These are phyloP conservation scores for Cadophora malorum DNA, from an alignment of 2,329 filamentous ascomycete species.

Conservation along the genomic window DNA sequence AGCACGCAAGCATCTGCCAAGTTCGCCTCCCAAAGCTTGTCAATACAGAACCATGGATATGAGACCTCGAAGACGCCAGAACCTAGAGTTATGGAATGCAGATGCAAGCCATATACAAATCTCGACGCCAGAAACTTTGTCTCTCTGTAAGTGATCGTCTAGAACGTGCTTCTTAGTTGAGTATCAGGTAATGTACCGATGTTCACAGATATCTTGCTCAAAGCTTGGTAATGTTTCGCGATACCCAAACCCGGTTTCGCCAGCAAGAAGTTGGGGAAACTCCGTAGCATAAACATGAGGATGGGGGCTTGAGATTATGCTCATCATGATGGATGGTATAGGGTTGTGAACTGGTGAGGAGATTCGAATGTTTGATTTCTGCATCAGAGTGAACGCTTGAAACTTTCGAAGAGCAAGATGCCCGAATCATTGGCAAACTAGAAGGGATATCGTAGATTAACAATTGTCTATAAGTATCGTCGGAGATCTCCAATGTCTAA, in stretches of 20 bases:
- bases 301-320: neutral
- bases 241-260: neutral
- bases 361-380: neutral
- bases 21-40: conserved; percentile 11
- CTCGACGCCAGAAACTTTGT: neutral
- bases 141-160: neutral
- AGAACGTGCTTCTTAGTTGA: neutral
- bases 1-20: conserved; percentile 4
- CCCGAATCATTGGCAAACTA: neutral
- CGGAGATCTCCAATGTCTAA: neutral
- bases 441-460: neutral
- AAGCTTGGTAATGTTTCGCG: neutral
- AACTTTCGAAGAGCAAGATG: neutral
- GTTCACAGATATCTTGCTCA: neutral
- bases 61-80: neutral
- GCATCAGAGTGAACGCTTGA: neutral
- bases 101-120: too few relatives aligned
- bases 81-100: neutral
- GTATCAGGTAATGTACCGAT: neutral
- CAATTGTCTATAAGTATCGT: neutral
- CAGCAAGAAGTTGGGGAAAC: neutral
- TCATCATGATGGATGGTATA: neutral
- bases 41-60: neutral
- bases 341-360: neutral
- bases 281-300: neutral